Evolutionary conservation across 305 asterid species (phyloP).

Genomic region (Plantago coronopus): DNA sequence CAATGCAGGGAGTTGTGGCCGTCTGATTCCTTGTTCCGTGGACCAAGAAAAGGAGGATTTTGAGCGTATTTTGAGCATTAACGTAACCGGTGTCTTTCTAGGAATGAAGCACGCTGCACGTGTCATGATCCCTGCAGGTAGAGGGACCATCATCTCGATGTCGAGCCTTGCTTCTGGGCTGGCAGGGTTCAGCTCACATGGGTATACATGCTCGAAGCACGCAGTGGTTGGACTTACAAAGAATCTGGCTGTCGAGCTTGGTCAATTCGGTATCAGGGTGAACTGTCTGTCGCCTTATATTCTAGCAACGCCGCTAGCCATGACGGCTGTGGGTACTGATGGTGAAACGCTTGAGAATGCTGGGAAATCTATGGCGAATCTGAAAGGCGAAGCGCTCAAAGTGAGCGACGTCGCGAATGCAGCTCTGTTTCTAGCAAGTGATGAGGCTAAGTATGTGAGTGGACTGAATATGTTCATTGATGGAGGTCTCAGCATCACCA

Average conservation of each 20-base stretch:
- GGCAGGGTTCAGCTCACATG: background rate
- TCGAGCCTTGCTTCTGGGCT: background rate
- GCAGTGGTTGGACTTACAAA: background rate
- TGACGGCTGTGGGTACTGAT: background rate
- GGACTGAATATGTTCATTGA: background rate
- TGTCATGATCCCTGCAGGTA: background rate
- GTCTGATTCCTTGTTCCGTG: background rate
- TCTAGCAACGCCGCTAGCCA: background rate
- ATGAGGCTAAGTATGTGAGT: background rate
- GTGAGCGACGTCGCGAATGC: background rate
- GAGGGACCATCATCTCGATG: background rate
- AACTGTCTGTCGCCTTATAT: background rate
- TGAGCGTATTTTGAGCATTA: background rate
- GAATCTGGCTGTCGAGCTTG: background rate
- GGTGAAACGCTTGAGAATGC: background rate
- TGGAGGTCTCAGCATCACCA: background rate
- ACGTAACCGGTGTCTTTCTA: background rate
- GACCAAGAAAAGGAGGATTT: background rate
- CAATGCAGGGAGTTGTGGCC: too few relatives aligned
- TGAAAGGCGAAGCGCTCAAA: background rate
- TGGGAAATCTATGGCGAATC: background rate
- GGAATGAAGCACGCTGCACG: background rate
- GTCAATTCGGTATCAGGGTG: background rate
- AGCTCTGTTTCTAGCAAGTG: background rate
- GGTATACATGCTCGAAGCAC: background rate